Evolutionary conservation across 805 yeast genomes (phyloP), one percentile per base, ranked within the genome.

Genomic region (Dipodascus albidus): DNA sequence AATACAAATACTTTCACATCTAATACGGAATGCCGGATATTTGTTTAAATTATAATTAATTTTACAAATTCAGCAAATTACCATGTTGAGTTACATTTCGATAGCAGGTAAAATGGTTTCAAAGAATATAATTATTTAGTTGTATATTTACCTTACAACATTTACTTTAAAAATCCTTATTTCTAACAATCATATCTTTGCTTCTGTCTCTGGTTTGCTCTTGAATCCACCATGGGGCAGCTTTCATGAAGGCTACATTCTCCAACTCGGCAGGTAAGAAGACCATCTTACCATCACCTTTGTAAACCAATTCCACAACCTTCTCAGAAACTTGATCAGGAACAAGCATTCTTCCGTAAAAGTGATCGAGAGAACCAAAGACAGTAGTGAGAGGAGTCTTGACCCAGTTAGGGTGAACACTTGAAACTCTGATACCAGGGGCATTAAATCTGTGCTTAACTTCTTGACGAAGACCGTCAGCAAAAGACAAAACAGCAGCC

Each of bases 321-420:
- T 69, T 69, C 2, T 62, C 62, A 0, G 90, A 88, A 22, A 85
- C 82, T 57, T 72, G 72, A 14, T 61, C 62, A 0, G 90, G 87
- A 19, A 82, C 82, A 48, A 86, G 67, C 59, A 80, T 86, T 0
- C 91, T 91, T 0, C 91, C 91, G 15, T 85, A 64, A 1, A 82
- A 57, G 0, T 74, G 69, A 20, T 83, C 79, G 0, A 91, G 90
- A 0, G 89, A 81, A 33, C 68, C 59, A 2, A 86, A 85, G 0
- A 80, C 78, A 27, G 69, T 70, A 63, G 86, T 85, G 82, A 86
- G 75, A 1, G 63, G 60, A 0, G 93, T 85, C 52, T 71, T 74
- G 85, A 65, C 62, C 85, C 91, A 0, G 91, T 93, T 0, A 90
- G 89, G 61, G 89, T 83, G 1, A 84, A 68, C 44, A 85, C 67